phyloP scores from a whole-genome alignment of 805 yeast species.

The Metschnikowia vanudenii region DNA sequence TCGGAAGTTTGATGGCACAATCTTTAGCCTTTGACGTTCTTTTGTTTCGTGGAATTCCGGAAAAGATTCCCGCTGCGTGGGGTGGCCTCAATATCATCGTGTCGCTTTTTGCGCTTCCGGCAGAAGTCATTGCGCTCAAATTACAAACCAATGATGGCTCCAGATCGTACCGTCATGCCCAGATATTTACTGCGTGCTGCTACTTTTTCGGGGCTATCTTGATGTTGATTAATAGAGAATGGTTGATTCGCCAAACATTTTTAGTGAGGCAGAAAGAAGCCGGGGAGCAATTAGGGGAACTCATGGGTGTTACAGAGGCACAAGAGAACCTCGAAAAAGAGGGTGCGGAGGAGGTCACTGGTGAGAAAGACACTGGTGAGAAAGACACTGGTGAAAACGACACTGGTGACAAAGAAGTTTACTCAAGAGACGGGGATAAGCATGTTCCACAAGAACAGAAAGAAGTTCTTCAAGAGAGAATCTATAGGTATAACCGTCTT shows the following conservation, averaged over 20 bases:
- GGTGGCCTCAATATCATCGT: constrained; percentile 36
- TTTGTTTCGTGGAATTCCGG: constrained; percentile 12
- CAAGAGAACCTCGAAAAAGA: neutral
- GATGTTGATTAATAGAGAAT: constrained; percentile 50
- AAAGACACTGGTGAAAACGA: too few species aligned
- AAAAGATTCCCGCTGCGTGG: constrained; percentile 41
- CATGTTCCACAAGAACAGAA: neutral
- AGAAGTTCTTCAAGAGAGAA: constrained; percentile 6
- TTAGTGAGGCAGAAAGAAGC: constrained; percentile 9
- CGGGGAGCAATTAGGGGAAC: constrained; percentile 2
- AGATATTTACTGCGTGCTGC: constrained; percentile 55
- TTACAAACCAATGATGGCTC: constrained; percentile 13
- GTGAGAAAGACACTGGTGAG: too few species aligned
- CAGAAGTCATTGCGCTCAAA: constrained; percentile 54
- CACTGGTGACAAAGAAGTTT: too few species aligned
- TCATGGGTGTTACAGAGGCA: neutral
- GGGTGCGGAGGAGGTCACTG: neutral
- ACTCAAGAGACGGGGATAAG: neutral
- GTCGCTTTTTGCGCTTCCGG: constrained; percentile 36
- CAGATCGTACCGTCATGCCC: constrained; percentile 52
- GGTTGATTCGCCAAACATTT: constrained; percentile 36
- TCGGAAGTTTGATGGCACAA: constrained; percentile 25
- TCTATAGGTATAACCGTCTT: constrained; percentile 15
- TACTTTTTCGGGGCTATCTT: constrained; percentile 44
- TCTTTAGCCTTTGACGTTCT: constrained; percentile 18